Evolutionary conservation across 2,329 filamentous ascomycete genomes (phyloP).

Genomic region (Ophiostoma sp.): DNA sequence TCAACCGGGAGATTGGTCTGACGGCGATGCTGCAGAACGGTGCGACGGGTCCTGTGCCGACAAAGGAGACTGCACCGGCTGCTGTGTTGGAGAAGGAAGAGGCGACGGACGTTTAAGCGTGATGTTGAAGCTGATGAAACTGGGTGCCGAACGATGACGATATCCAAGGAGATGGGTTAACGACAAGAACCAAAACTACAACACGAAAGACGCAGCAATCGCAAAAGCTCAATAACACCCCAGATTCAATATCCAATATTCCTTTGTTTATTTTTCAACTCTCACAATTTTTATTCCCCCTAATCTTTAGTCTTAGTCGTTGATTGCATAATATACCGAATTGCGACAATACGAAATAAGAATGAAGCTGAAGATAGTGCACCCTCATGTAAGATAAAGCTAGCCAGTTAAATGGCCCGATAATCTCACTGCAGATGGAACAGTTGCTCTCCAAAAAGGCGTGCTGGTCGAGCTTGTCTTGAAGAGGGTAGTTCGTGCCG

Average conservation of each 20-base stretch:
- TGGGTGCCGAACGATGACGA: background rate
- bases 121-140: background rate
- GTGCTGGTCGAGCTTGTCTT: background rate
- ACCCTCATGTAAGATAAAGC: background rate
- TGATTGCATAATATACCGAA: background rate
- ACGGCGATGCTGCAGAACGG: constrained; percentile 40
- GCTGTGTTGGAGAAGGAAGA: constrained; percentile 15
- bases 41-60: background rate
- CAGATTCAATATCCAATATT: background rate
- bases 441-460: background rate
- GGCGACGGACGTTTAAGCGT: background rate
- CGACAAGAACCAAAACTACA: background rate
- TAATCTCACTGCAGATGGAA: background rate
- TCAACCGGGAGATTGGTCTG: constrained; percentile 69
- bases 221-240: background rate
- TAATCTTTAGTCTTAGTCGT: background rate
- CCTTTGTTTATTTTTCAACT: background rate
- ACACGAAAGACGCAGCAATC: background rate
- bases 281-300: background rate
- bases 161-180: background rate
- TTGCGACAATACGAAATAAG: background rate
- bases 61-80: background rate
- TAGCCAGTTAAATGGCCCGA: background rate
- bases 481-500: background rate
- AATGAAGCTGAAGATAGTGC: background rate